A percentile compares a stretch with the other conserved stretches of the same genome.
Conservation (phyloP, 306 rosid genomes). For the Albizia julibrissin region DNA sequence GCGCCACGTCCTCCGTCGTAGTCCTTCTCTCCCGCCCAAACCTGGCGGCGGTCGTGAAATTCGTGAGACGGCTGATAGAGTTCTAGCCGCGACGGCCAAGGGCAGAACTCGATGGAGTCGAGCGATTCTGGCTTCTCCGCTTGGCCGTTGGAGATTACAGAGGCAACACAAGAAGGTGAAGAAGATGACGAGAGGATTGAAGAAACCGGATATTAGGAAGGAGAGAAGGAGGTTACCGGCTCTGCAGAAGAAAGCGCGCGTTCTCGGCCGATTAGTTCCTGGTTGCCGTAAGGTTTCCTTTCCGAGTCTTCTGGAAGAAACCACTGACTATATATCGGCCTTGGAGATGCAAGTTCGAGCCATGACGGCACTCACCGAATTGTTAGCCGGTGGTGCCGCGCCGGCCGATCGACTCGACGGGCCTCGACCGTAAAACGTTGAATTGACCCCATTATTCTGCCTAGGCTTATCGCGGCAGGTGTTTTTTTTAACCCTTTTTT, state of each 20-base stretch:
- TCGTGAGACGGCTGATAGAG: constrained; percentile 67
- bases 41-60: constrained; percentile 34
- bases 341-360: constrained; percentile 91
- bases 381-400: constrained; percentile 56
- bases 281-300: constrained; percentile 82
- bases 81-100: constrained; percentile 69
- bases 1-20: constrained; percentile 42
- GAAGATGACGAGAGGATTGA: constrained; percentile 32
- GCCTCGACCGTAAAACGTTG: constrained; percentile 35
- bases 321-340: constrained; percentile 82
- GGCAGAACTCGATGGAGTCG: constrained; percentile 94
- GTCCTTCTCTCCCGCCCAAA: constrained; percentile 28
- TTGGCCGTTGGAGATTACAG: constrained; percentile 31
- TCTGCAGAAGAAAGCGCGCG: constrained; percentile 58
- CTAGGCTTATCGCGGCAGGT: constrained; percentile 60
- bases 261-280: constrained; percentile 78
- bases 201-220: constrained; percentile 34
- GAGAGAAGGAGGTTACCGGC: constrained; percentile 48
- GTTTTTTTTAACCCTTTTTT: background rate
- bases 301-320: constrained; percentile 85
- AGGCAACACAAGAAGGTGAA: constrained; percentile 47
- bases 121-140: constrained; percentile 63
- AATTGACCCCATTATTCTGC: constrained; percentile 41
- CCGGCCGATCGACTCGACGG: constrained; percentile 36
- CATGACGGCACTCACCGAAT: constrained; percentile 70